Evolutionary conservation across 192 early-diverging fungal species (phyloP), one percentile per base, ranked within the genome.

Genomic region (Coemansia sp.): DNA sequence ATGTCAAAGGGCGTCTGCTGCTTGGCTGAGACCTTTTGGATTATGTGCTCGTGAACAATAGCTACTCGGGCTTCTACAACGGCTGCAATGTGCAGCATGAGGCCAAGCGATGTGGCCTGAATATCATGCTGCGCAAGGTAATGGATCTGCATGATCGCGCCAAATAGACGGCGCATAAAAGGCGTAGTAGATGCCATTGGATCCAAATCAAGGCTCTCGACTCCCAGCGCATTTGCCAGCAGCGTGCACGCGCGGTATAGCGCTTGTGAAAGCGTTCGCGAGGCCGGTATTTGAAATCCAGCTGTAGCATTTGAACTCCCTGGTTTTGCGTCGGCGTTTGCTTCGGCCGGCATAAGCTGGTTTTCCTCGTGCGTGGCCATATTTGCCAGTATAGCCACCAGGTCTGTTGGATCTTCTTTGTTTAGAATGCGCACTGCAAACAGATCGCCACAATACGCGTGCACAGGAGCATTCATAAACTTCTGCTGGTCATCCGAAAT

Each of bases 351-450:
- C 58, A 77, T 39, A 0, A 68, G 68, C 58, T 74, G 68, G 57
- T 71, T 83, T 58, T 83, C 80, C 36, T 83, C 80, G 36, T 62
- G 52, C 4, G 68, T 53, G 5, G 80, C 80, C 68, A 68, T 65
- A 59, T 83, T 83, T 14, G 80, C 80, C 62, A 83, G 64, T 23
- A 83, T 62, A 36, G 80, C 80, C 35, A 74, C 75, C 65, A 83
- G 63, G 46, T 83, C 80, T 6, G 80, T 83, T 18, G 80, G 65
- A 60, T 83, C 80, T 55, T 83, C 80, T 53, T 74, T 73, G 72
- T 83, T 83, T 12, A 83, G 72, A 12, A 83, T 66, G 24, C 80
- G 80, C 65, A 83, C 80, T 3, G 80, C 80, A 33, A 83, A 53
- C 30, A 83, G 62, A 48, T 83, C 80, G 57, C 80, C 80, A 49